Evolutionary conservation across 2,329 filamentous ascomycete species (phyloP), one percentile per base, ranked within the genome.

Genomic region (Ambrosiella xylebori): DNA sequence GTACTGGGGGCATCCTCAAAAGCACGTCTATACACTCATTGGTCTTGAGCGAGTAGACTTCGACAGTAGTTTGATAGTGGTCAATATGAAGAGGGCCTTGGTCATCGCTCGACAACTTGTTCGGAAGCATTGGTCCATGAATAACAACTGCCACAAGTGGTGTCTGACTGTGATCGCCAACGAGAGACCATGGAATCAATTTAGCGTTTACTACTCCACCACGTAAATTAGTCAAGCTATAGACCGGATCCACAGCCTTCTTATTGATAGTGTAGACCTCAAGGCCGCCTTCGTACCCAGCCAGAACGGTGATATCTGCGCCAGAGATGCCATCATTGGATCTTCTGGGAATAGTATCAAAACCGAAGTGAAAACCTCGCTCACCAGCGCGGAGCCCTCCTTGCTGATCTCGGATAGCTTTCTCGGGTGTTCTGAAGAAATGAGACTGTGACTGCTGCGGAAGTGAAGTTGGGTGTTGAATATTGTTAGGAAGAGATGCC

Each of bases 21-120:
- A 97, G 73, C 0, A 86, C 85, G 35, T 83, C 79, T 57, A 96
- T 71, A 58, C 80, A 79, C 61, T 79, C 76, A 64, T 82, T 83
- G n/a, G 83, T 86, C 64, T 79, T 81, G 61, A 97, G 72, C 0
- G 90, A 96, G 69, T 91, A 95, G 0, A 97, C 74, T 64, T 96
- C 88, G 5, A 95, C 88, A 0, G 85, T 84, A 0, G 90, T 96
- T 69, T 95, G 89, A 65, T 91, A 94, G 52, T 77, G 76, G 54
- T 80, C 77, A 60, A 82, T 73, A 4, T 68, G 64, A 44, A 71
- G 63, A 44, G 66, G 61, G 57, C 66, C 63, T 38, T 56, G 49
- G 27, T 68, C 66, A n/a, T 67, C 67, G 50, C 71, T 70, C 11
- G 71, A 72, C 15, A 17, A 45, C 53, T 50, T 54, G 13, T 54